Evolutionary conservation across 352 stramenopile genomes (phyloP).

Genomic region (Phytopythium chamaehyphon): DNA sequence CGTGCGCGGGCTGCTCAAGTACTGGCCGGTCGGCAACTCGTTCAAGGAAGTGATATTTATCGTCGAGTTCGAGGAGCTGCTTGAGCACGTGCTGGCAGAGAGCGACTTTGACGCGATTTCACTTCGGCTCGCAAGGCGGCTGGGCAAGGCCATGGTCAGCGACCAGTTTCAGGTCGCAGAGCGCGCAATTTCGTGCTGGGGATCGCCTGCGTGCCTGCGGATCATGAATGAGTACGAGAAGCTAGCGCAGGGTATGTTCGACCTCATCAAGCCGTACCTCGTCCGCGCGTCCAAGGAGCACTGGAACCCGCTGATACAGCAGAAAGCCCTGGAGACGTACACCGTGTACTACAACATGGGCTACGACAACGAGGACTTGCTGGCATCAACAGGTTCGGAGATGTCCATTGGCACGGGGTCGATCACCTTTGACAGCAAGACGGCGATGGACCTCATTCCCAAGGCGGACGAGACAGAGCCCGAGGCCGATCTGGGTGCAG

Average conservation of each 20-base stretch:
- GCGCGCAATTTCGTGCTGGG: conserved; percentile 81
- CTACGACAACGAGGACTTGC: conserved; percentile 72
- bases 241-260: conserved; percentile 77
- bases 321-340: conserved; percentile 83
- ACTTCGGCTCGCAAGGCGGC: conserved; percentile 44
- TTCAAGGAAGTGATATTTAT: conserved; percentile 90
- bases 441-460: conserved; percentile 34
- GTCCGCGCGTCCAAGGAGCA: conserved; percentile 45
- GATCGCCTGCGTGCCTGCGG: conserved; percentile 67
- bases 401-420: not conserved
- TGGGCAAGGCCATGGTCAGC: conserved; percentile 77
- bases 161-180: conserved; percentile 86
- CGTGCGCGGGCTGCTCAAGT: conserved; percentile 71
- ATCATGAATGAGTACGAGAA: conserved; percentile 91
- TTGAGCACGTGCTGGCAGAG: conserved; percentile 83
- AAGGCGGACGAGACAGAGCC: conserved; percentile 58
- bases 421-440: conserved; percentile 30
- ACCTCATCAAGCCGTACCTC: conserved; percentile 75
- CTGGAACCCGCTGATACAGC: conserved; percentile 84
- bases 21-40: conserved; percentile 84
- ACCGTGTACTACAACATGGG: conserved; percentile 90
- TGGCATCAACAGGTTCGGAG: conserved; percentile 14
- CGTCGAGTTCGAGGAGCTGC: conserved; percentile 85
- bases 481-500: conserved; percentile 27
- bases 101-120: conserved; percentile 70